A percentile compares a stretch with the other conserved stretches of the same genome.
phyloP scores from a whole-genome alignment of 306 rosid species.

The Crataegus laevigata region DNA sequence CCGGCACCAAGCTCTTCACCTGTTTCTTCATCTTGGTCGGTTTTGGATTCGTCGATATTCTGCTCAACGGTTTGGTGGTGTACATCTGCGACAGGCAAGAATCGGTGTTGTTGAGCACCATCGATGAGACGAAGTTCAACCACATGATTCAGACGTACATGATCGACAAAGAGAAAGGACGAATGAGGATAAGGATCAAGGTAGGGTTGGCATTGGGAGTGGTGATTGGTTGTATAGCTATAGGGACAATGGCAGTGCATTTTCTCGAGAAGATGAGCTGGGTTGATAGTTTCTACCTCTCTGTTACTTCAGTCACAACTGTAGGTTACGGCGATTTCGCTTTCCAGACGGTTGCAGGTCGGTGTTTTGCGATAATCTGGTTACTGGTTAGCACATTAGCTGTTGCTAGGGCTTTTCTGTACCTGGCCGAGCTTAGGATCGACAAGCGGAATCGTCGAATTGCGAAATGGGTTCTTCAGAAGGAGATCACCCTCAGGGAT shows the following conservation, averaged over 20 bases:
- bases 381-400: conserved; percentile 61
- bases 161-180: conserved; percentile 53
- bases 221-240: conserved; percentile 48
- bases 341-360: conserved; percentile 39
- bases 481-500: conserved; percentile 56
- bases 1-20: conserved; percentile 47
- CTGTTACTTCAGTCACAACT: conserved; percentile 62
- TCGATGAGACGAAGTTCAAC: conserved; percentile 42
- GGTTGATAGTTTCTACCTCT: conserved; percentile 56
- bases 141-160: conserved; percentile 37
- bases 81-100: conserved; percentile 65
- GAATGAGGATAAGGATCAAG: conserved; percentile 69
- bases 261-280: conserved; percentile 39
- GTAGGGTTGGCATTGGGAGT: conserved; percentile 43
- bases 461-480: conserved; percentile 56
- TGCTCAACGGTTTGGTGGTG: conserved; percentile 50
- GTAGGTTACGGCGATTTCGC: conserved; percentile 71
- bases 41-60: conserved; percentile 45
- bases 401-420: conserved; percentile 59
- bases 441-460: conserved; percentile 54
- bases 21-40: conserved; percentile 61
- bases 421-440: conserved; percentile 51
- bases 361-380: conserved; percentile 66
- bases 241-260: conserved; percentile 44
- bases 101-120: conserved; percentile 33